phyloP scores from a whole-genome alignment of 176 grass and related monocot genomes.

The Avena sativa region DNA sequence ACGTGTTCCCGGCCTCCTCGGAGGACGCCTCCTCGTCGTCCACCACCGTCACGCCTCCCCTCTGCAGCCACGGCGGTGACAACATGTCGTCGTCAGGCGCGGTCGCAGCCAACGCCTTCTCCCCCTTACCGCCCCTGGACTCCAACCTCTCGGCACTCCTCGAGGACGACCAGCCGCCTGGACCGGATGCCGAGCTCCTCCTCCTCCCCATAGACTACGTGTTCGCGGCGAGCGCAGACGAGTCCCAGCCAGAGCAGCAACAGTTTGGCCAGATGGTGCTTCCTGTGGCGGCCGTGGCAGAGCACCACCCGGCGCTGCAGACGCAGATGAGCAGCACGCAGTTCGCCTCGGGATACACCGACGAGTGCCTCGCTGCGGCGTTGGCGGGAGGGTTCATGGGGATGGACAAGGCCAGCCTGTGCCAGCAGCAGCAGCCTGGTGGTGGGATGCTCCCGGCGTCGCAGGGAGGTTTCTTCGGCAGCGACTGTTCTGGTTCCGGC shows the following conservation, averaged over 20 bases:
- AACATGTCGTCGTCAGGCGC: conserved; percentile 30
- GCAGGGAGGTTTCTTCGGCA: conserved; percentile 50
- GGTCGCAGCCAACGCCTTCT: conserved; percentile 40
- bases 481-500: conserved; percentile 19
- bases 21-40: conserved; percentile 62
- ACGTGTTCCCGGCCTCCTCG: conserved; percentile 40
- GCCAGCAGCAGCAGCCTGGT: conserved; percentile 32
- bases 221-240: conserved; percentile 1
- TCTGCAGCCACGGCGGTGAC: conserved; percentile 46
- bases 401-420: conserved; percentile 51
- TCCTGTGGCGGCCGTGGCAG: conserved; percentile 17
- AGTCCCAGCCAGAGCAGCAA: conserved; percentile 45
- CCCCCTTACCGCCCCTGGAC: conserved; percentile 62
- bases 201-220: conserved; percentile 44
- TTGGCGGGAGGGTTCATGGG: conserved; percentile 53
- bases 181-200: conserved; percentile 39
- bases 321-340: conserved; percentile 56
- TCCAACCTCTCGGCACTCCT: conserved; percentile 62
- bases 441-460: conserved; percentile 30
- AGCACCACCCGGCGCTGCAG: conserved; percentile 45
- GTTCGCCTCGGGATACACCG: conserved; percentile 43
- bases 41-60: conserved; percentile 34
- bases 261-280: conserved; percentile 57
- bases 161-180: conserved; percentile 45
- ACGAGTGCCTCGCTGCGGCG: conserved; percentile 50